Percentiles rank a stretch among this genome's conserved stretches.
These are phyloP conservation scores for Globisporangium mamillatum DNA, from an alignment of 352 stramenopile species.

Conservation along the genomic window DNA sequence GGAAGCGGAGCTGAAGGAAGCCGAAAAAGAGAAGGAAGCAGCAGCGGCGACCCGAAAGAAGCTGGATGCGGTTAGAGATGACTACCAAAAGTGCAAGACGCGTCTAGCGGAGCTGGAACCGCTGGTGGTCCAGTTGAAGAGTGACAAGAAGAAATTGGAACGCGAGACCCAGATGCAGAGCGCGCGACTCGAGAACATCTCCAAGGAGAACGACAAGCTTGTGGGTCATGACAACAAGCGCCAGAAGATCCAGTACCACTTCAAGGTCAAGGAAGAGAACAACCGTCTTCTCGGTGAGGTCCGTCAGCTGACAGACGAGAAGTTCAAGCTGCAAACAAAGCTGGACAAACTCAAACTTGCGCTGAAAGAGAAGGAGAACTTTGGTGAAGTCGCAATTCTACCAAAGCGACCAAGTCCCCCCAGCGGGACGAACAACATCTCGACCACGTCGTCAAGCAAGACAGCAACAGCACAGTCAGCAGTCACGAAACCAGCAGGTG, in stretches of 20 bases:
- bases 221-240: constrained; percentile 76
- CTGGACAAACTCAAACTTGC: constrained; percentile 44
- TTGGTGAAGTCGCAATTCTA: constrained; percentile 27
- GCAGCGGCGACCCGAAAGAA: constrained; percentile 17
- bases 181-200: constrained; percentile 30
- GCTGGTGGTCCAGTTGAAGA: constrained; percentile 22
- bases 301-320: constrained; percentile 59
- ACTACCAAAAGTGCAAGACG: constrained; percentile 12
- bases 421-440: constrained; percentile 17
- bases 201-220: constrained; percentile 67
- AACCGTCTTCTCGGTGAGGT: constrained; percentile 75
- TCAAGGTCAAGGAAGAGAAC: constrained; percentile 81
- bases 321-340: constrained; percentile 46
- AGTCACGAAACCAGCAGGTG: neutral
- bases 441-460: neutral
- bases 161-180: constrained; percentile 22
- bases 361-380: constrained; percentile 75
- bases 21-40: constrained; percentile 25
- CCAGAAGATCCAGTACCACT: constrained; percentile 83
- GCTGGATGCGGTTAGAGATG: constrained; percentile 28
- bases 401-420: constrained; percentile 17
- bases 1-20: constrained; percentile 20
- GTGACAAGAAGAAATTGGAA: constrained; percentile 52
- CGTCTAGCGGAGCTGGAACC: constrained; percentile 16
- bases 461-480: neutral